Conservation (phyloP, 257 asterid species). For the Ilex aquifolium region DNA sequence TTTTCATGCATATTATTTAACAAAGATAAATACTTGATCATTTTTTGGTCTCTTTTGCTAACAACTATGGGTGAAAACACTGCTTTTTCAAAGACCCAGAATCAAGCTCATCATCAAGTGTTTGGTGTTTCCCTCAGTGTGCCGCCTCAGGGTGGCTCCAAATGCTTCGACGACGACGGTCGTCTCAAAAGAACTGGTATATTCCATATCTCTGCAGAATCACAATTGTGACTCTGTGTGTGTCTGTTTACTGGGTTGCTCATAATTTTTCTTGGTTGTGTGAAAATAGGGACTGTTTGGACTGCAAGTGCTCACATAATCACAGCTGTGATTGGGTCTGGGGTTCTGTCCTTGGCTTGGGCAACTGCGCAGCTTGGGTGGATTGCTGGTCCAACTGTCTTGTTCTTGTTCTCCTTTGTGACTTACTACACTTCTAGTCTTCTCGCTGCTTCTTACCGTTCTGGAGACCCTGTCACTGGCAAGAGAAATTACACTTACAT, state of each 20-base stretch:
- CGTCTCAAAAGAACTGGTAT: constrained; percentile 47
- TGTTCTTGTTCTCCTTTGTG: constrained; percentile 48
- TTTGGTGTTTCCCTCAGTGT: constrained; percentile 36
- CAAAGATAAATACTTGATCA: constrained; percentile 2
- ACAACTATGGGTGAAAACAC: constrained; percentile 42
- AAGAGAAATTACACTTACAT: constrained; percentile 52
- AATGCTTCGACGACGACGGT: constrained; percentile 49
- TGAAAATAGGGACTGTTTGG: constrained; percentile 37
- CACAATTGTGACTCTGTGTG: too few relatives aligned
- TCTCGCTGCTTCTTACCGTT: constrained; percentile 40
- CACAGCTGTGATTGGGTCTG: constrained; percentile 59
- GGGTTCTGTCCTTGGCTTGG: constrained; percentile 62
- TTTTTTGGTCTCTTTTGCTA: not conserved
- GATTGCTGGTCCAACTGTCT: constrained; percentile 50
- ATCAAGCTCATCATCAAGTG: constrained; percentile 29
- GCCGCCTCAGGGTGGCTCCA: constrained; percentile 25
- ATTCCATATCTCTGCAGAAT: too few relatives aligned
- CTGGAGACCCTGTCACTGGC: constrained; percentile 38
- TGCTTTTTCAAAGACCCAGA: constrained; percentile 14
- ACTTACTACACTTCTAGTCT: constrained; percentile 53
- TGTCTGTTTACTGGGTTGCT: not conserved
- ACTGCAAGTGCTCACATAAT: constrained; percentile 60
- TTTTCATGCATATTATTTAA: too few relatives aligned
- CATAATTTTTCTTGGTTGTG: not conserved
- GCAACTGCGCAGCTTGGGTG: constrained; percentile 61